A percentile compares a stretch with the other conserved stretches of the same genome.
Evolutionary conservation across 2,329 filamentous ascomycete genomes (phyloP).

Genomic region (Elsinoe necatrix): DNA sequence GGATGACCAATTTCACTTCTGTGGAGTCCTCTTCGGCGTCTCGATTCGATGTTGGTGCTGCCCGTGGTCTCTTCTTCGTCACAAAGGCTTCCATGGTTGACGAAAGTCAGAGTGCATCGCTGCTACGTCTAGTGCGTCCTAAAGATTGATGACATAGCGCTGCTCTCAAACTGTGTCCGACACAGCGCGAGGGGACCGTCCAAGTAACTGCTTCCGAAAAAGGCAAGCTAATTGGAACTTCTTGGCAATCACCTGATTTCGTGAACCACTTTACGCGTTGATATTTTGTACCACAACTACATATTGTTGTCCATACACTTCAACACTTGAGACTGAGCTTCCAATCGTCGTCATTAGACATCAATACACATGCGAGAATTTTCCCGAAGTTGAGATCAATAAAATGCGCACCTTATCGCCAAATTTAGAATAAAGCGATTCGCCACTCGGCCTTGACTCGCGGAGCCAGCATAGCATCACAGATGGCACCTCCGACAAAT

Average conservation of each 20-base stretch:
- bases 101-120: constrained; percentile 9
- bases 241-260: constrained; percentile 5
- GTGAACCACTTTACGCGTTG: constrained; percentile 7
- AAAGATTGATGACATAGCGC: not conserved
- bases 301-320: not conserved
- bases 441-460: not conserved
- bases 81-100: constrained; percentile 24
- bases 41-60: constrained; percentile 9
- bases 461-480: not conserved
- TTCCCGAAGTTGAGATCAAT: not conserved
- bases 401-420: not conserved
- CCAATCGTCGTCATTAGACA: not conserved
- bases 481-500: not conserved
- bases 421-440: not conserved
- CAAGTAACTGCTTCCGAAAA: not conserved
- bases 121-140: not conserved
- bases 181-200: not conserved
- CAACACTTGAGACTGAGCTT: not conserved
- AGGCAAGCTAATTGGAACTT: not conserved
- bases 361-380: not conserved
- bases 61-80: constrained; percentile 22
- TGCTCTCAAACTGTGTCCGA: not conserved
- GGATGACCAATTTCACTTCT: constrained; percentile 76
- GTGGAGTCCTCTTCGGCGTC: constrained; percentile 64
- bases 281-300: not conserved